A percentile compares a stretch with the other conserved stretches of the same genome.
Conservation (phyloP, 805 yeast species). For the Candida caryicola region DNA sequence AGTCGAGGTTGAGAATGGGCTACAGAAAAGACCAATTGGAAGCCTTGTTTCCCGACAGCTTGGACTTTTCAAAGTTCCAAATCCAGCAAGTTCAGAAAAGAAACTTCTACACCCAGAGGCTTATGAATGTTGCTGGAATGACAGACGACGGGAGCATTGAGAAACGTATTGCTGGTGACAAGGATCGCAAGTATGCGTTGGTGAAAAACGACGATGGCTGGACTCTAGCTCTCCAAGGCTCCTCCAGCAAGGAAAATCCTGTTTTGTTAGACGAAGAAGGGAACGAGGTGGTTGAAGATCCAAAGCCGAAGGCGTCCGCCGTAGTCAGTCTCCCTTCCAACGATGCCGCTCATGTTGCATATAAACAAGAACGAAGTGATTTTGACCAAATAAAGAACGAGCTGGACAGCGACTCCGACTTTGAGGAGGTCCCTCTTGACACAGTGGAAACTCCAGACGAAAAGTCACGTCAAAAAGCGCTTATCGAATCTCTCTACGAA, state of each 20-base stretch:
- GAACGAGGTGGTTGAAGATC: conserved; percentile 11
- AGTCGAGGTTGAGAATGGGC: conserved; percentile 93
- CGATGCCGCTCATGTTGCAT: neutral
- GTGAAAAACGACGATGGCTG: conserved; percentile 80
- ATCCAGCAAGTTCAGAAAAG: conserved; percentile 89
- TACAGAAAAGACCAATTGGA: conserved; percentile 86
- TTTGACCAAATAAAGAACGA: conserved; percentile 4
- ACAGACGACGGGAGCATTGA: conserved; percentile 51
- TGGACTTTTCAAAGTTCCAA: conserved; percentile 91
- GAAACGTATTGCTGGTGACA: conserved; percentile 79
- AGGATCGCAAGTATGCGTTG: conserved; percentile 69
- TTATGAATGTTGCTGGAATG: conserved; percentile 83
- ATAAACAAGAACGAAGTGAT: neutral
- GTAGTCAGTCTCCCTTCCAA: neutral
- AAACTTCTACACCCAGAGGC: conserved; percentile 81
- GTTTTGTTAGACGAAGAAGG: conserved; percentile 49
- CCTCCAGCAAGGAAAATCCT: conserved; percentile 42
- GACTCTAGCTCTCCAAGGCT: conserved; percentile 59
- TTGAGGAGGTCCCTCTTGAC: conserved; percentile 25
- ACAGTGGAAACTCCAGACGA: conserved; percentile 26
- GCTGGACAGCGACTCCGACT: conserved; percentile 15
- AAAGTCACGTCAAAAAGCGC: conserved; percentile 23
- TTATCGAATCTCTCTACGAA: conserved; percentile 37
- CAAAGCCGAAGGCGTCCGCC: neutral
- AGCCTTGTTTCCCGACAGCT: conserved; percentile 72